Evolutionary conservation across 2,329 filamentous ascomycete species (phyloP), one percentile per base, ranked within the genome.

Genomic region (Ophioceras dolichostomum): DNA sequence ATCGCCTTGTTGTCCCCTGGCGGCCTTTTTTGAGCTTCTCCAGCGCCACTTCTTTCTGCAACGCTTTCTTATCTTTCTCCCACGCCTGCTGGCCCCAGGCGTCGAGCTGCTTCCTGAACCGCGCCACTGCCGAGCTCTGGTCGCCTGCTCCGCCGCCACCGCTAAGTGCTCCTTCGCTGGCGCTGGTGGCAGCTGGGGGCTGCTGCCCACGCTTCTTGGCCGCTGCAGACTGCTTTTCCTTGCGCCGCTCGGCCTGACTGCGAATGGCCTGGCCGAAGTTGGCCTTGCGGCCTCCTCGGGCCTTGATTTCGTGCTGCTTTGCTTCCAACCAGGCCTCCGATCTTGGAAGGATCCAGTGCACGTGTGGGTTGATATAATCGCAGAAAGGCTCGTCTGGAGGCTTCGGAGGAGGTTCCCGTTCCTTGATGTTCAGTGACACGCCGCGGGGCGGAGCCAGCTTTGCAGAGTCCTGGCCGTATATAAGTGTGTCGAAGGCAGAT

Each of bases 251-350:
- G 20, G 49, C 57, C 43, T 61, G 49, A 10, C 65, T 58, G 33
- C 57, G 49, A 0, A 55, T 49, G 0, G 59, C 63, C 40, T 60
- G 62, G 16, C 71, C 69, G 33, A 71, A 67, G 44, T 66, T 67
- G 5, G 50, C 54, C 44, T 77, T 77, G 14, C 67, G 59, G 3
- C 56, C 58, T 4, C 62, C 64, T 2, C 73, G 65, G 2, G 50
- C 50, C 28, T 53, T 47, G 21, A 77, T 73, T 40, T 77, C 71
- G 1, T 50, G 47, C 24, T 62, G 56, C 41, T 75, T 77, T 13
- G 52, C 49, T 12, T 46, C 49, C 35, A 63, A 54, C 70, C 70
- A 76, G 14, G 55, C 52, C 4, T 60, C 47, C 0, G 65, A 59
- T 32, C 59, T 59, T 2, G 54, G 54, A 32, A 64, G 59, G 1